These are phyloP conservation scores for Lactarius trivialis DNA, from an alignment of 768 basidiomycete species.

Conservation along the genomic window DNA sequence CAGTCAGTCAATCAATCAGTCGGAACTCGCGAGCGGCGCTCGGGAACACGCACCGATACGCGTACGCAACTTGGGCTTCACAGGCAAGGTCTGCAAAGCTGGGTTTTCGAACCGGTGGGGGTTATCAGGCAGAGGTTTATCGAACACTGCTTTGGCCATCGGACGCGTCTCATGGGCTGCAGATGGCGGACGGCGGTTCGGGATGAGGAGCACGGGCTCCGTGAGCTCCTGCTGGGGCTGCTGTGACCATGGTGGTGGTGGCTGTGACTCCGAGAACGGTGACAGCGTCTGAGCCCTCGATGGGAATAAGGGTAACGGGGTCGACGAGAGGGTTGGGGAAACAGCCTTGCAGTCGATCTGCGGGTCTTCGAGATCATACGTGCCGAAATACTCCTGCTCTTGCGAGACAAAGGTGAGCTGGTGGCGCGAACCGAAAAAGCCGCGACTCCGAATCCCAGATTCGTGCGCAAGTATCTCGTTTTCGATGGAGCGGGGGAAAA, in stretches of 20 bases:
- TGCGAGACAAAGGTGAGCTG: slow-evolving; percentile 16
- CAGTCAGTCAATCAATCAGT: neutral
- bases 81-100: neutral
- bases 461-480: slow-evolving; percentile 18
- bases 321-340: neutral
- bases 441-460: slow-evolving; percentile 1
- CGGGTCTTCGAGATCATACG: slow-evolving; percentile 10
- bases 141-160: neutral
- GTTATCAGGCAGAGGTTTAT: neutral
- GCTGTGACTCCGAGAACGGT: neutral
- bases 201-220: slow-evolving; percentile 10
- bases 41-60: slow-evolving; percentile 13
- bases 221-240: neutral
- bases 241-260: neutral
- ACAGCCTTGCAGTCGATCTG: neutral
- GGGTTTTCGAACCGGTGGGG: slow-evolving; percentile 10
- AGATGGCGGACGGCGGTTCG: slow-evolving; percentile 17
- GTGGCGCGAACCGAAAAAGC: slow-evolving; percentile 10
- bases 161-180: neutral
- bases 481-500: slow-evolving; percentile 23
- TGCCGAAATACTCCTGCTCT: slow-evolving; percentile 22
- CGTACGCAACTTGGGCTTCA: slow-evolving; percentile 1
- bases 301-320: neutral
- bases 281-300: neutral
- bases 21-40: no score